Evolutionary conservation across 345 rosid species (phyloP), one percentile per base, ranked within the genome.

Genomic region (Zanthoxylum bungeanum): DNA sequence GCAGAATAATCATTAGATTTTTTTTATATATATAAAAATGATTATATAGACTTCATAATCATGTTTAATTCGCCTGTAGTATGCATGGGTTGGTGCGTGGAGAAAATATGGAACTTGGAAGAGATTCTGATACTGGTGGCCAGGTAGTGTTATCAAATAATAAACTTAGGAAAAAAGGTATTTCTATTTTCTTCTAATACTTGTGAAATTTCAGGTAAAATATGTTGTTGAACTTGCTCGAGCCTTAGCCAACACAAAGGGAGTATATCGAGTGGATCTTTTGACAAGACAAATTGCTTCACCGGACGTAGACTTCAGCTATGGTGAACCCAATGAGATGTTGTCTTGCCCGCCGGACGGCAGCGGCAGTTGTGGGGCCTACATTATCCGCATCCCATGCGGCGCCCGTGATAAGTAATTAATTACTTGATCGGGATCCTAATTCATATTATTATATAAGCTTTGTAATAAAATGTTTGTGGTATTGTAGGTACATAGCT

Each of bases 321-420:
- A 89, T 36, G 91, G 88, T 37, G 93, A 89, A 59, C 89, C 91
- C 16, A 87, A 83, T 52, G 97, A 93, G 83, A 91, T 91, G 98
- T 80, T 93, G 66, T 83, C 89, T 17, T 87, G 81, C 79, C 92
- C 92, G 6, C 63, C 84, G 39, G 89, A 91, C 65, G 89, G 79
- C 61, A 79, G 80, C 58, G 91, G 82, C 49, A 81, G 94, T 74
- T 77, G 90, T 46, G 93, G 92, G 51, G 85, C 89, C 66, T 90
- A 90, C 73, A 82, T 87, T 42, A 80, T 92, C 73, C 88, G 89
- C 25, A 79, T 89, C 55, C 91, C 93, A 0, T 87, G 91, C 4
- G 91, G 89, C 2, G 85, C 89, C 7, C 80, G 78, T 0, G 72
- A 89, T 59, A 83, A 81, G 89, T 87, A 84, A 71, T 53, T 34